phyloP scores from a whole-genome alignment of 2,329 filamentous ascomycete genomes.

The Atkinsonella hypoxylon region DNA sequence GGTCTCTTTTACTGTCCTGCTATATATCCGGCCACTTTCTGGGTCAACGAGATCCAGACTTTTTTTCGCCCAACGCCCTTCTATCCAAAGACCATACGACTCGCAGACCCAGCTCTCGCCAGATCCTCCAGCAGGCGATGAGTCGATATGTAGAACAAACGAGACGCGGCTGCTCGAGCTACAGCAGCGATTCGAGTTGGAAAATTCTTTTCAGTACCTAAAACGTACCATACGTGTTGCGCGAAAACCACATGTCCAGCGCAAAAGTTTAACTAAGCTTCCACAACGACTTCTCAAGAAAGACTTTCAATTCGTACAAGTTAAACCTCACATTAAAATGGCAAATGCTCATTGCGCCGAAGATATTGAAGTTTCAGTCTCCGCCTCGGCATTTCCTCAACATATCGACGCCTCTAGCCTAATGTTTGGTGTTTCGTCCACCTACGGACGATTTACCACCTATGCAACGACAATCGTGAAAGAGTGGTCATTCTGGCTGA shows the following conservation, averaged over 20 bases:
- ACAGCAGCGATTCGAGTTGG: conserved; percentile 29
- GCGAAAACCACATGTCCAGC: conserved; percentile 31
- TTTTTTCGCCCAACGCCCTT: neutral
- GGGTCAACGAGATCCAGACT: neutral
- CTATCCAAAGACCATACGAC: neutral
- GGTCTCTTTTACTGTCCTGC: neutral
- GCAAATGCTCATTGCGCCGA: conserved; percentile 30
- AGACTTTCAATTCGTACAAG: conserved; percentile 35
- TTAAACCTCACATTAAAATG: conserved; percentile 21
- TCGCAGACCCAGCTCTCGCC: neutral
- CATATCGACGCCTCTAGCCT: conserved; percentile 42
- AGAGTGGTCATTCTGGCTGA: conserved; percentile 49
- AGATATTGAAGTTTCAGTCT: conserved; percentile 32
- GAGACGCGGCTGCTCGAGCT: neutral
- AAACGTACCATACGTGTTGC: conserved; percentile 40
- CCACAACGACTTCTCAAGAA: conserved; percentile 22
- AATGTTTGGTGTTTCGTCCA: conserved; percentile 47
- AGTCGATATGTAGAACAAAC: conserved; percentile 1
- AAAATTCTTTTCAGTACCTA: conserved; percentile 39
- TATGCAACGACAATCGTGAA: conserved; percentile 36
- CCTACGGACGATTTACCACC: conserved; percentile 39
- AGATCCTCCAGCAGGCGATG: neutral
- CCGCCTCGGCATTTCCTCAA: conserved; percentile 25
- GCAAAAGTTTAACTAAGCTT: conserved; percentile 37
- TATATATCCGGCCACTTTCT: neutral